phyloP scores from a whole-genome alignment of 164 flowering plant genomes.

The Aristolochia contorta region DNA sequence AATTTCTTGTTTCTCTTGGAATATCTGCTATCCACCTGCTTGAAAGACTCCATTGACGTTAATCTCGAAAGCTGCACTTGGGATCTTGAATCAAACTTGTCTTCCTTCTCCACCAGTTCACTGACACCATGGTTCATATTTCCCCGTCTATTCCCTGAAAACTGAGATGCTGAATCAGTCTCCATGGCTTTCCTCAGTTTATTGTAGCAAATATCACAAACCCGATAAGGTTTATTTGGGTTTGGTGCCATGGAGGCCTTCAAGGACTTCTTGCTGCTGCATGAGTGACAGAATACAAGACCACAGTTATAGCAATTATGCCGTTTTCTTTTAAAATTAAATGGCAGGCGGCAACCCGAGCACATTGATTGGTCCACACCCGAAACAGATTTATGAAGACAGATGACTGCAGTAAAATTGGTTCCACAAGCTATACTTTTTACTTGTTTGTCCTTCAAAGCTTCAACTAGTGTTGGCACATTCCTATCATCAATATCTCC shows the following conservation, averaged over 20 bases:
- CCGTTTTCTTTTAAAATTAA: slow-evolving; percentile 95
- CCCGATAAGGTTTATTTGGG: slow-evolving; percentile 92
- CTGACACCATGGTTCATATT: slow-evolving; percentile 39
- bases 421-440: slow-evolving; percentile 95
- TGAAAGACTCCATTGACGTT: slow-evolving; percentile 73
- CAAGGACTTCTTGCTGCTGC: slow-evolving; percentile 89
- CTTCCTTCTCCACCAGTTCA: slow-evolving; percentile 62
- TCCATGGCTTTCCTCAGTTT: slow-evolving; percentile 72
- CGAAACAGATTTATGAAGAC: slow-evolving; percentile 94
- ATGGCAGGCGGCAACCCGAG: slow-evolving; percentile 91
- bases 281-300: slow-evolving; percentile 90
- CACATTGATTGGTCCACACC: slow-evolving; percentile 97
- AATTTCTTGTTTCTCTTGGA: slow-evolving; percentile 80
- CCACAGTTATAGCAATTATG: slow-evolving; percentile 99
- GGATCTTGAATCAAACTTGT: slow-evolving; percentile 60
- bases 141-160: slow-evolving; percentile 62
- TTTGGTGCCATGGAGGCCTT: slow-evolving; percentile 99
- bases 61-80: slow-evolving; percentile 58
- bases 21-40: slow-evolving; percentile 52
- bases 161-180: slow-evolving; percentile 57
- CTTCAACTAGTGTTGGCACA: slow-evolving; percentile 73
- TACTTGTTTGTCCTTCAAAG: slow-evolving; percentile 93
- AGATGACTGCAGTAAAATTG: slow-evolving; percentile 86
- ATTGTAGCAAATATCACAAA: slow-evolving; percentile 76
- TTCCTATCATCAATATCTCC: slow-evolving; percentile 83